Evolutionary conservation across 768 basidiomycete genomes (phyloP), one percentile per base, ranked within the genome.

Genomic region (Exidia glandulosa): DNA sequence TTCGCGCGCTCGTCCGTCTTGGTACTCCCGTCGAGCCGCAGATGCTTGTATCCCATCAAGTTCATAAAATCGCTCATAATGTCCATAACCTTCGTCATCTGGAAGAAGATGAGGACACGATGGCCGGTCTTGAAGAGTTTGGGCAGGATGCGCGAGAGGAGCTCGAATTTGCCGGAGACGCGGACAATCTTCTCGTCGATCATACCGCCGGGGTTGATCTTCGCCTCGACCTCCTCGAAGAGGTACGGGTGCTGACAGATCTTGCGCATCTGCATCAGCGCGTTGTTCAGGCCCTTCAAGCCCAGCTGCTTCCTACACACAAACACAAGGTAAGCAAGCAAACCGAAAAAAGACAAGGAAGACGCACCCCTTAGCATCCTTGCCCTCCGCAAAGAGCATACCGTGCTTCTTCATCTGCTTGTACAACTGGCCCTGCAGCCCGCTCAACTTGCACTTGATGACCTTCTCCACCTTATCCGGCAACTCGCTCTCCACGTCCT

Each of bases 21-120:
- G 25, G 94, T 97, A 13, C 90, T 87, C 78, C 94, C 94, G 71
- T 97, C 94, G n/a, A 97, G 78, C 65, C 94, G 89, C 57, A 95
- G 84, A 71, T 90, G 87, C 66, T 89, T 87, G 81, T 83, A 91
- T 3, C 81, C 81, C 82, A 86, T 84, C 80, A 86, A 86, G 70
- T 88, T 90, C 68, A 96, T 74, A 68, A 94, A 97, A 67, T 97
- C 94, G 67, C 92, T 91, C 84, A 95, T 92, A 70, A 96, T 94
- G 63, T 95, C 91, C 94, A 98, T 96, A 66, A 97, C 92, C 68
- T 93, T 90, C 16, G 94, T 97, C 96, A 98, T 97, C 74, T 99
- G 96, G 86, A 98, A 98, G 84, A 99, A 98, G 66, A 99, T 97
- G 60, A 99, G 84, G 52, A 95, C 91, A 69, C 94, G 85, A 75